Conservation (phyloP, 495 filamentous ascomycete species). For the Podospora didyma region DNA sequence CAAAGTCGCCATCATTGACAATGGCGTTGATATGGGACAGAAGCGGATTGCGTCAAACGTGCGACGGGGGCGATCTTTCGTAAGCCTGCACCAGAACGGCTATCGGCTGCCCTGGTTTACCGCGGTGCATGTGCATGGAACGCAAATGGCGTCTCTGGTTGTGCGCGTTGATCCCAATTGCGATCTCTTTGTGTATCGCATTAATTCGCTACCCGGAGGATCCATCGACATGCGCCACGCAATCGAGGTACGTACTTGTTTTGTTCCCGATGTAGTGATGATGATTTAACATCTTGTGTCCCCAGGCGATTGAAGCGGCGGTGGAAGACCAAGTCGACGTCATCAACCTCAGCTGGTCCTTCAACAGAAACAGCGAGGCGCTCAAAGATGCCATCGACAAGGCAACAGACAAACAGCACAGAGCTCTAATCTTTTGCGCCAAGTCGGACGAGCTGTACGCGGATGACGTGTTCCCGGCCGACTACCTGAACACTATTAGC, state of each 20-base stretch:
- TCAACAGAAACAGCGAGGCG: neutral
- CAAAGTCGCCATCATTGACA: constrained; percentile 6
- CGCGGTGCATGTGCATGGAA: neutral
- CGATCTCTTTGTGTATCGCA: constrained; percentile 1
- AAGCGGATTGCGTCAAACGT: neutral
- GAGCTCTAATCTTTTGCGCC: constrained; percentile 3
- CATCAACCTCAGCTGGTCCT: constrained; percentile 7
- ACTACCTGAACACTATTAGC: constrained; percentile 1
- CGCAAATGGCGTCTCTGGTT: constrained; percentile 1
- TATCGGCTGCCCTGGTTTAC: constrained; percentile 4
- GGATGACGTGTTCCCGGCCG: constrained; percentile 2
- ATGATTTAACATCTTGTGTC: neutral
- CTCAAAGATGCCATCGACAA: constrained; percentile 2
- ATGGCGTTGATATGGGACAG: constrained; percentile 1
- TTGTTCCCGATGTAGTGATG: neutral
- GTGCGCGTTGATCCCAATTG: neutral
- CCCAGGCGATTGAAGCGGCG: constrained; percentile 3
- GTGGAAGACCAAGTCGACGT: constrained; percentile 2
- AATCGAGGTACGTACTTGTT: neutral
- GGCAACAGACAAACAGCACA: neutral
- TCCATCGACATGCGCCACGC: neutral
- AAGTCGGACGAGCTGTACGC: constrained; percentile 3
- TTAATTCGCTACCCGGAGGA: neutral
- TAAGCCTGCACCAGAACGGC: neutral
- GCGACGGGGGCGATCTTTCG: neutral